Evolutionary conservation across 1,139 yeast species (phyloP).

Genomic region (Yamadazyma buinensis): DNA sequence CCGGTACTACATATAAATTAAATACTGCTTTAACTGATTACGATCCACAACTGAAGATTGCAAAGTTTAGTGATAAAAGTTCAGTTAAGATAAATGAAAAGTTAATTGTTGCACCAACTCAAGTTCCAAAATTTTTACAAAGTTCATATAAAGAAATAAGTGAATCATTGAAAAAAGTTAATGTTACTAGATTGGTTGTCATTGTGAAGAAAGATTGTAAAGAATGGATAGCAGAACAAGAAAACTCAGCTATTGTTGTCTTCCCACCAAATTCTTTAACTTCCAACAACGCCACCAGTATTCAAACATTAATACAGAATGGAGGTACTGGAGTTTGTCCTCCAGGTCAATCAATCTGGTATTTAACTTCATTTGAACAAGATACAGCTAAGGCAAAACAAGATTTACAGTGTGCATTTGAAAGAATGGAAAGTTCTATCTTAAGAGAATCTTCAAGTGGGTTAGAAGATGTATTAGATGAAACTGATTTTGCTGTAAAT

Average conservation of each 20-base stretch:
- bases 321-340: conserved; percentile 92
- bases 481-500: conserved; percentile 51
- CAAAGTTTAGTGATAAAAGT: conserved; percentile 75
- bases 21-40: conserved; percentile 60
- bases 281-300: conserved; percentile 63
- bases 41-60: conserved; percentile 64
- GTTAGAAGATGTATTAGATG: conserved; percentile 40
- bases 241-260: conserved; percentile 80
- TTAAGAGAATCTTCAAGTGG: conserved; percentile 71
- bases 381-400: conserved; percentile 63
- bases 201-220: conserved; percentile 83
- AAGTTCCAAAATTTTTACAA: conserved; percentile 50
- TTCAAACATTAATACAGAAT: conserved; percentile 84
- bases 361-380: conserved; percentile 72
- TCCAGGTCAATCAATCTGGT: conserved; percentile 86
- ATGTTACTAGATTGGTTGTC: conserved; percentile 72
- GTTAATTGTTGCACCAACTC: conserved; percentile 68
- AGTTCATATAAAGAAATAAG: conserved; percentile 29
- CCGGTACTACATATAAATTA: conserved; percentile 90
- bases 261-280: conserved; percentile 88
- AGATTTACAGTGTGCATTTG: conserved; percentile 78
- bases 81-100: conserved; percentile 72
- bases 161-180: conserved; percentile 38
- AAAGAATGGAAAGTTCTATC: conserved; percentile 73
- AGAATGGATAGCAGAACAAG: conserved; percentile 88